These are phyloP conservation scores for Wickerhamomyces chambardii DNA, from an alignment of 805 yeast genomes.

Conservation along the genomic window DNA sequence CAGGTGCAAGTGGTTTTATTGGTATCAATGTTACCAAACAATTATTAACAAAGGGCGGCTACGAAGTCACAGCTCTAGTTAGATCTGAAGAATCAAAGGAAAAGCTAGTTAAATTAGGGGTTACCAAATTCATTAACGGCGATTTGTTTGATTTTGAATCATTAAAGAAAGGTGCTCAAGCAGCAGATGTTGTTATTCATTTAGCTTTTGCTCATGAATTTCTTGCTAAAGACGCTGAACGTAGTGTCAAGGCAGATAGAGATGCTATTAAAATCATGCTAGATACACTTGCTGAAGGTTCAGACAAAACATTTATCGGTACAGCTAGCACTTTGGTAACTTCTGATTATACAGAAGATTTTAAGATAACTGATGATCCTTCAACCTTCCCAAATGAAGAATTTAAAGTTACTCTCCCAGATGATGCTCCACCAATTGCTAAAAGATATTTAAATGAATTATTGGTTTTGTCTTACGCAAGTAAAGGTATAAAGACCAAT, in stretches of 20 bases:
- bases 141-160: slow-evolving; percentile 18
- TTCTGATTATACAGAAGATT: slow-evolving; percentile 4
- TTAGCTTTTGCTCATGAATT: slow-evolving; percentile 26
- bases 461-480: slow-evolving; percentile 8
- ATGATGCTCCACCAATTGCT: background rate
- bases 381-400: background rate
- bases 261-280: slow-evolving; percentile 19
- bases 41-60: slow-evolving; percentile 15
- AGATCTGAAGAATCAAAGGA: slow-evolving; percentile 22
- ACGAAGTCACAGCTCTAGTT: slow-evolving; percentile 21
- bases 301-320: slow-evolving; percentile 19
- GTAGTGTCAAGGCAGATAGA: slow-evolving; percentile 15
- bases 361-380: slow-evolving; percentile 5
- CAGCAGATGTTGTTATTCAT: slow-evolving; percentile 28
- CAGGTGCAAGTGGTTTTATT: slow-evolving; percentile 27
- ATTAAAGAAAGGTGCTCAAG: slow-evolving; percentile 18
- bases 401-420: background rate
- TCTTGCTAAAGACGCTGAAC: slow-evolving; percentile 4
- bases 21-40: slow-evolving; percentile 16
- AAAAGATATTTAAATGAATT: slow-evolving; percentile 10
- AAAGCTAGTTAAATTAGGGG: slow-evolving; percentile 17
- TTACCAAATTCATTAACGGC: slow-evolving; percentile 19
- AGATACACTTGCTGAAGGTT: slow-evolving; percentile 17
- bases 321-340: slow-evolving; percentile 15
- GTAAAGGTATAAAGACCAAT: slow-evolving; percentile 18